Evolutionary conservation across 805 yeast species (phyloP).

Genomic region (Pichia pseudocactophila): DNA sequence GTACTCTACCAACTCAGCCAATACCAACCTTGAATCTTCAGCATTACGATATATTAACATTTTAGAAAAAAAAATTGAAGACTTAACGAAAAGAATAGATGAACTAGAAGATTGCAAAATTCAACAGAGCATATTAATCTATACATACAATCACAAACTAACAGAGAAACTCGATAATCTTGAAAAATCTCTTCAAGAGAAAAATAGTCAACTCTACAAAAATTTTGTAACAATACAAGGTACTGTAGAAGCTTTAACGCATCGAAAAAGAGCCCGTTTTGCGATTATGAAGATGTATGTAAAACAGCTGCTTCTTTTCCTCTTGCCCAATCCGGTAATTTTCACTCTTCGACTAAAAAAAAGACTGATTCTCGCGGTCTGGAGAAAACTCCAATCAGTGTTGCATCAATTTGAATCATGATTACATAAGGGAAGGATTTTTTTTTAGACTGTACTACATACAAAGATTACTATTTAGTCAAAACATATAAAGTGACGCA

Average conservation of each 20-base stretch:
- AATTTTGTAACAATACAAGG: constrained; percentile 1
- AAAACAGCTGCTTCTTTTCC: background rate
- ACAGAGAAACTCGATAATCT: constrained; percentile 9
- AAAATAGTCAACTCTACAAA: background rate
- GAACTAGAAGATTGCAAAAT: constrained; percentile 9
- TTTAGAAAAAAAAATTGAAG: constrained; percentile 2
- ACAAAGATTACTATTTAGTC: too few species aligned
- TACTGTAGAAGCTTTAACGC: background rate
- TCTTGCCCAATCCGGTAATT: background rate
- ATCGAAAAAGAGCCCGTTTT: background rate
- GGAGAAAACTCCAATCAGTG: background rate
- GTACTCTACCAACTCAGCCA: too few species aligned
- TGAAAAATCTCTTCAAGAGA: constrained; percentile 5
- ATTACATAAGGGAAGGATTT: too few species aligned
- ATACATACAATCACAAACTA: constrained; percentile 9
- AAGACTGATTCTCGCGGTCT: background rate
- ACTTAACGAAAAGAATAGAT: constrained; percentile 3
- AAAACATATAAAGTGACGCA: too few species aligned
- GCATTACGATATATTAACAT: constrained; percentile 1
- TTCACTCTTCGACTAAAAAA: background rate
- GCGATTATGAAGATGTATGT: constrained; percentile 2
- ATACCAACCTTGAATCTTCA: background rate
- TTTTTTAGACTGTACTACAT: too few species aligned
- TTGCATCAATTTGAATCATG: background rate
- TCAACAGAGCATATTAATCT: constrained; percentile 10